Base-by-base conservation (phyloP, 192 early-diverging fungal species). In the Thamnidium elegans region DNA sequence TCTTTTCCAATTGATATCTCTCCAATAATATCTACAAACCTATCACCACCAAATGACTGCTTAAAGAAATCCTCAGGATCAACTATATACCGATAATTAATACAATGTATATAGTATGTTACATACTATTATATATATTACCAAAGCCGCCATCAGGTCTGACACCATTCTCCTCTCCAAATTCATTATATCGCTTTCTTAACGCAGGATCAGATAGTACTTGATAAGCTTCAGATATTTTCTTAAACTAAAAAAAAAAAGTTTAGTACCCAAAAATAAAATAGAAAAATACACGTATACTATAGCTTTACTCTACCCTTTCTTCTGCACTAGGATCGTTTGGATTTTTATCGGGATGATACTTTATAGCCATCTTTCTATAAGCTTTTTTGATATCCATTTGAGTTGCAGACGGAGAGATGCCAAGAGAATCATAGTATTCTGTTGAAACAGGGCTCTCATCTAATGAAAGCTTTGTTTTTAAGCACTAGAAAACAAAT, bases 141-240 rank as follows among this genome's bases (percentile, higher is more conserved):
- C 84, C 79, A 63, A 86, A 84, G 3, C 87, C 85, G n/a, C 81
- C 80, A 43, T 86, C 86, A n/a, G 87, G 83, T 10, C 70, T 75
- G 7, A 77, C 70, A 58, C 80, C 78, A 72, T 83, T 82, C 21
- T 84, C 82, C 21, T 85, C 81, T 44, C 93, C 95, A 73, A 88
- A 84, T 70, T 87, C 86, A 72, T 99, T 97, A 78, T 99, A 99
- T 53, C 82, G 73, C 26, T 89, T 82, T 67, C 97, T 86, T 70
- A 90, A 73, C 55, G 89, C 84, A 9, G 94, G 94, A 65, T 99
- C 96, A 13, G 93, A 95, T 14, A 99, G 81, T 9, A 98, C 88
- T 78, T 95, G 94, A 70, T 99, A 98, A 34, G 97, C 97, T 72
- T 97, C 95, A 11, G 95, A 95, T 46, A 99, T 92, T 72, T 86